Base-by-base conservation (phyloP, 2,329 filamentous ascomycete species). In the Colletotrichum tropicale region DNA sequence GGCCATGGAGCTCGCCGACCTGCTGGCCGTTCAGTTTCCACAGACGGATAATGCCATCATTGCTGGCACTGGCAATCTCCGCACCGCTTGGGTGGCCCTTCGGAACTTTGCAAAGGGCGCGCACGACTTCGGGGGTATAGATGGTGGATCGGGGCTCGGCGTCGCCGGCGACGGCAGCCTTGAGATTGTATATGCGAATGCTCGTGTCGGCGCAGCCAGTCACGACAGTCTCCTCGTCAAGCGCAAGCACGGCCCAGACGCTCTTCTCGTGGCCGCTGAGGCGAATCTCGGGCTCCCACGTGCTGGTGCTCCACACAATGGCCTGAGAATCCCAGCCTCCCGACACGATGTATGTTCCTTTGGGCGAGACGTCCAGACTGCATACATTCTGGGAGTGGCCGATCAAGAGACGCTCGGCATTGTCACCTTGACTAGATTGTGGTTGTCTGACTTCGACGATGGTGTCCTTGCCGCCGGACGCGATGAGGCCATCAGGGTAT, bases 241-340 rank as follows among this genome's bases (percentile, higher is more conserved):
- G 93, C 18, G 94, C 94, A 73, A 98, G 85, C 6, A 98, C 96
- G n/a, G 94, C 94, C 96, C 96, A 98, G 16, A 99, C 96, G 66
- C 93, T 94, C 80, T 84, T 84, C 71, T 93, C 91, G 81, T 98
- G 96, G 7, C 95, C 96, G 61, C 91, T 86, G 21, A 99, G 88
- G 87, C 36, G 82, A 15, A 92, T 86, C 78, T 94, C 91, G 12
- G 91, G 91, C 81, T 98, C 95, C 95, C 96, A 98, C 78, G 94
- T 96, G 55, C 91, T 91, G n/a, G 97, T 87, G 77, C 89, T 90
- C 97, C 97, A 99, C 68, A 98, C 87, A 70, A 95, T 93, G 32
- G 95, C 96, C 78, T 96, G 94, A 34, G 92, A 92, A 84, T 99
- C 97, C 97, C 97, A 99, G 80, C 96, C 95, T 36, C 96, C 97